Base-by-base conservation (phyloP, 768 basidiomycete genomes). In the Dendrothele bispora region DNA sequence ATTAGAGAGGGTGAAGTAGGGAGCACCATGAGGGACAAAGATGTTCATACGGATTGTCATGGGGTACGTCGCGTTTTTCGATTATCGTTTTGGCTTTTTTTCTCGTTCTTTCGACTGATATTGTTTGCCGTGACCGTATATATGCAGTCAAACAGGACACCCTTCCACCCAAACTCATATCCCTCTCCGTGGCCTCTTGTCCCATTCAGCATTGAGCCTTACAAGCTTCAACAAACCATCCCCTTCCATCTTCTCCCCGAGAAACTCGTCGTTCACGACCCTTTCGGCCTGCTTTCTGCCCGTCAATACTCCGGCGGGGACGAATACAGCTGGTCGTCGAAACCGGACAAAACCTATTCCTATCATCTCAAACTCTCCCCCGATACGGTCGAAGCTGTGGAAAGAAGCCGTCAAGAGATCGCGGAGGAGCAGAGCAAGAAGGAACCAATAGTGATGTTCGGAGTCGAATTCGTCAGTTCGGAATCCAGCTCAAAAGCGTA, bases 191-290 rank as follows among this genome's bases (percentile, higher is more conserved):
- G 74, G 71, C 72, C 75, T 3, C 45, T 69, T 4, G 55, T 59
- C 1, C 76, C 76, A 0, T 77, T 75, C 49, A 52, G 51, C 18
- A 29, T 21, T 4, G n/a, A 39, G 21, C 25, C 49, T 35, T 42
- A 58, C 0, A 29, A 29, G 4, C 65, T 74, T 21, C 65, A 71
- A 48, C 58, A 69, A 3, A 61, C 60, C 4, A 54, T 74, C 26
- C 65, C 70, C 0, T 46, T 61, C 4, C 47, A 67, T 29, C 55
- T 70, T 4, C 62, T 74, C 17, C 77, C 77, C 0, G 49, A 68
- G 54, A 72, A 55, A 17, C 60, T 78, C 8, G 51, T 69, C 20
- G 71, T 77, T 1, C 75, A 77, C 46, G 75, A 76, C 46, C 74
- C 75, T 0, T 74, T 62, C 52, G 55, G 58, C 43, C 34, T 70